Conservation (phyloP, 2,329 filamentous ascomycete genomes). For the Zasmidium citrigriseum region DNA sequence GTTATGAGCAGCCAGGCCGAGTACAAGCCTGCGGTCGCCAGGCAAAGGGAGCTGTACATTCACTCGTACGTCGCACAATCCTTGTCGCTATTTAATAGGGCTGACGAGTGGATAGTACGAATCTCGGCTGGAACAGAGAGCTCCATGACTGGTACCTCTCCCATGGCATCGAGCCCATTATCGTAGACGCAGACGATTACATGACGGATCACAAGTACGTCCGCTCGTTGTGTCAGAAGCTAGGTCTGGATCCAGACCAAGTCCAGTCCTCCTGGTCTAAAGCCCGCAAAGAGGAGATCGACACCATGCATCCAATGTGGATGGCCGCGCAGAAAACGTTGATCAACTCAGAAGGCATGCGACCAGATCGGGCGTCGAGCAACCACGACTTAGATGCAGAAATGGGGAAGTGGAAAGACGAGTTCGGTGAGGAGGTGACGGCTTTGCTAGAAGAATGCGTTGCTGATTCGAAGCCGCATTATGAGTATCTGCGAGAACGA, state of each 20-base stretch:
- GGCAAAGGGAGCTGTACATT: background rate
- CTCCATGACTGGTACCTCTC: conserved; percentile 41
- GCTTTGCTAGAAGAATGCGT: conserved; percentile 21
- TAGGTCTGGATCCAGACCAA: conserved; percentile 35
- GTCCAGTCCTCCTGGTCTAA: conserved; percentile 29
- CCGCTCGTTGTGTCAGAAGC: conserved; percentile 22
- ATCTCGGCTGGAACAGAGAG: conserved; percentile 34
- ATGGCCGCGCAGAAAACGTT: conserved; percentile 34
- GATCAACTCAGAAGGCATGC: conserved; percentile 34
- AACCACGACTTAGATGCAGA: conserved; percentile 38
- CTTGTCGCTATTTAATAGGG: too few species aligned
- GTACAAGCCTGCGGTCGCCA: background rate
- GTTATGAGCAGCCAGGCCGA: background rate
- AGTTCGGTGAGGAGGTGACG: conserved; percentile 23
- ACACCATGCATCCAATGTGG: conserved; percentile 11
- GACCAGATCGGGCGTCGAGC: conserved; percentile 33
- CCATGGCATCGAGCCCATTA: conserved; percentile 27
- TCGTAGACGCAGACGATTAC: conserved; percentile 43
- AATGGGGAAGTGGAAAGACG: conserved; percentile 37
- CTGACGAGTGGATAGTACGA: conserved; percentile 27
- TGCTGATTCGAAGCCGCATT: conserved; percentile 40
- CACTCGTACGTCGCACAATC: too few species aligned
- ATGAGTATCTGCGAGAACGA: conserved; percentile 38
- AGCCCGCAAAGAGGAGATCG: conserved; percentile 1
- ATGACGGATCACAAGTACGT: conserved; percentile 37